A percentile compares a stretch with the other conserved stretches of the same genome.
Conservation (phyloP, 805 yeast species). For the Lipomyces chichibuensis region DNA sequence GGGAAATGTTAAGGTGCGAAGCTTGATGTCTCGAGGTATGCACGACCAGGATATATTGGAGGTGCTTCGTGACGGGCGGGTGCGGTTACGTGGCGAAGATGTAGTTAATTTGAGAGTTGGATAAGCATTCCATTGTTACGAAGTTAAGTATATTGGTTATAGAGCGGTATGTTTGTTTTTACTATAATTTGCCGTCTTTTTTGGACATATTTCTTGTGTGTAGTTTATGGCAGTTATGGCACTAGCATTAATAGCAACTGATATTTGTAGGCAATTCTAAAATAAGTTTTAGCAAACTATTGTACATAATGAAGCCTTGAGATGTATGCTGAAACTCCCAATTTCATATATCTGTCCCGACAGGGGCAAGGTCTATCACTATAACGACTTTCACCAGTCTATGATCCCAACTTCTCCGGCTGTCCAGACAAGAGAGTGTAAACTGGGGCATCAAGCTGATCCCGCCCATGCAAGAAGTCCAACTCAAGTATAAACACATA, state of each 20-base stretch:
- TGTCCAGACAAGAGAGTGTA: constrained; percentile 69
- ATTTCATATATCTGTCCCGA: too few relatives aligned
- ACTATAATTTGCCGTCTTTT: background rate
- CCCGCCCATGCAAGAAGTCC: constrained; percentile 92
- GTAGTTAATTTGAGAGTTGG: constrained; percentile 29
- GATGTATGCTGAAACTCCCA: background rate
- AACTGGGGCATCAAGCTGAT: constrained; percentile 80
- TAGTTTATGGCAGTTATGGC: background rate
- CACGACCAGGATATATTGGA: constrained; percentile 25
- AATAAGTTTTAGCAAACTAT: background rate
- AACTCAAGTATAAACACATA: constrained; percentile 91
- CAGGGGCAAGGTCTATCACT: background rate
- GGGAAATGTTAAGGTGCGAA: constrained; percentile 28
- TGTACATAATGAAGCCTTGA: background rate
- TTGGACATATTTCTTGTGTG: background rate
- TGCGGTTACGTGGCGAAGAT: constrained; percentile 27
- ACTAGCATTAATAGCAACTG: background rate
- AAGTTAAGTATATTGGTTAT: background rate
- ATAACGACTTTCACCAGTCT: background rate
- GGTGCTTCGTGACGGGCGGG: constrained; percentile 26
- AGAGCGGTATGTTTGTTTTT: background rate
- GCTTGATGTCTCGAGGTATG: constrained; percentile 23
- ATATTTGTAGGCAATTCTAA: background rate
- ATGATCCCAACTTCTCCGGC: constrained; percentile 27
- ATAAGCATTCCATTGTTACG: background rate